Conservation (phyloP, 192 early-diverging fungal species). For the Glomus cerebriforme region DNA sequence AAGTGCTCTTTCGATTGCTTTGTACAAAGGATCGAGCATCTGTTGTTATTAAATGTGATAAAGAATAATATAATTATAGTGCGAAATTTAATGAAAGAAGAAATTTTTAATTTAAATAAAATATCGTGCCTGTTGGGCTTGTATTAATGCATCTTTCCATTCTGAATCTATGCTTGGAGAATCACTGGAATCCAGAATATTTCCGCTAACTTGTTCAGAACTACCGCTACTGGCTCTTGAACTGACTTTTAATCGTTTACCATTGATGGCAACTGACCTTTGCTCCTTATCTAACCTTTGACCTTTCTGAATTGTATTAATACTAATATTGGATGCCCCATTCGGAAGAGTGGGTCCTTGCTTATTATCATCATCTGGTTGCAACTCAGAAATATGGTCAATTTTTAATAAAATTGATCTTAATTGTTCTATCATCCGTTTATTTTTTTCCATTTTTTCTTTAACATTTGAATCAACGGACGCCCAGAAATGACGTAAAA, state of each 20-base stretch:
- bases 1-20: background rate
- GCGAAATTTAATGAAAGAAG: no score
- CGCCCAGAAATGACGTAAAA: slow-evolving; percentile 60
- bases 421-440: slow-evolving; percentile 50
- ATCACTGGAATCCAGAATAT: background rate
- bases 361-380: background rate
- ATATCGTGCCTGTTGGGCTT: background rate
- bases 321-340: background rate
- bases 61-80: no score
- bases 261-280: background rate
- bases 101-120: no score
- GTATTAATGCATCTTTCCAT: background rate
- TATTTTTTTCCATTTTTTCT: slow-evolving; percentile 51
- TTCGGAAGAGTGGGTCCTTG: background rate
- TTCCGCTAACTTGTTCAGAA: background rate
- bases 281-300: background rate
- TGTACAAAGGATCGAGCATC: background rate
- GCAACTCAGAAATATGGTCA: background rate
- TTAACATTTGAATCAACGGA: slow-evolving; percentile 35
- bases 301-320: background rate
- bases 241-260: background rate
- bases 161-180: background rate
- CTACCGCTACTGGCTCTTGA: background rate
- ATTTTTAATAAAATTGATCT: slow-evolving; percentile 30
- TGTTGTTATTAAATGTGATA: background rate